Evolutionary conservation across 805 yeast species (phyloP).

Genomic region (Lachancea waltii): DNA sequence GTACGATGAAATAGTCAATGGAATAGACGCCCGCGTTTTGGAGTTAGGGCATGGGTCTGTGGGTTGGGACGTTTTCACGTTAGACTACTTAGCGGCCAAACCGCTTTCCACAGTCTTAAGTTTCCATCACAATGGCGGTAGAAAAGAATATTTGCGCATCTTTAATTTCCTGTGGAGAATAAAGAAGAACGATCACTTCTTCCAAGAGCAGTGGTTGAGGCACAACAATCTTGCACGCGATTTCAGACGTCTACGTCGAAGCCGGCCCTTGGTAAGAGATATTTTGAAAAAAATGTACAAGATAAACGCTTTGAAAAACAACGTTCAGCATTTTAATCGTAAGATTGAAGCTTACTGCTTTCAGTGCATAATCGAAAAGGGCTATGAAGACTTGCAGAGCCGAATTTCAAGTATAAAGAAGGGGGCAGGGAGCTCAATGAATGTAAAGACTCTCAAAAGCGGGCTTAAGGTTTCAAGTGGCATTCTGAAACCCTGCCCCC

Average conservation of each 20-base stretch:
- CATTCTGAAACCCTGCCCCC: constrained; percentile 27
- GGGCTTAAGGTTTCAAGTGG: constrained; percentile 25
- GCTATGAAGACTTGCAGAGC: constrained; percentile 25
- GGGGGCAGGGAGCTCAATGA: constrained; percentile 30
- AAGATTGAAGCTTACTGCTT: constrained; percentile 31
- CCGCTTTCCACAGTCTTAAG: constrained; percentile 55
- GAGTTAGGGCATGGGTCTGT: constrained; percentile 64
- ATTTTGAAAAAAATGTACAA: constrained; percentile 25
- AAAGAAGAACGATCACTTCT: constrained; percentile 50
- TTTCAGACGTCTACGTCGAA: constrained; percentile 19
- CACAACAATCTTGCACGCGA: constrained; percentile 31
- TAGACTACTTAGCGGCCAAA: constrained; percentile 57
- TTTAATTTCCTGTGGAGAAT: constrained; percentile 84
- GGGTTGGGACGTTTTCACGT: constrained; percentile 91
- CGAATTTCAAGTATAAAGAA: constrained; percentile 30
- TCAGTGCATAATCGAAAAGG: constrained; percentile 29
- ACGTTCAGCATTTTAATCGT: constrained; percentile 30
- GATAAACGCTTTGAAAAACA: constrained; percentile 29
- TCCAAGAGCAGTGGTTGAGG: constrained; percentile 44
- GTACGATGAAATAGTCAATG: constrained; percentile 36
- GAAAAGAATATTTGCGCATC: constrained; percentile 62
- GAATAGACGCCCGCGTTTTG: constrained; percentile 78
- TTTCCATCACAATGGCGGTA: constrained; percentile 38
- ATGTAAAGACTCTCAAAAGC: constrained; percentile 23
- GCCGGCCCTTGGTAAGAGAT: constrained; percentile 26